Evolutionary conservation across 129 eudicot species (phyloP).

Genomic region (Centella asiatica): DNA sequence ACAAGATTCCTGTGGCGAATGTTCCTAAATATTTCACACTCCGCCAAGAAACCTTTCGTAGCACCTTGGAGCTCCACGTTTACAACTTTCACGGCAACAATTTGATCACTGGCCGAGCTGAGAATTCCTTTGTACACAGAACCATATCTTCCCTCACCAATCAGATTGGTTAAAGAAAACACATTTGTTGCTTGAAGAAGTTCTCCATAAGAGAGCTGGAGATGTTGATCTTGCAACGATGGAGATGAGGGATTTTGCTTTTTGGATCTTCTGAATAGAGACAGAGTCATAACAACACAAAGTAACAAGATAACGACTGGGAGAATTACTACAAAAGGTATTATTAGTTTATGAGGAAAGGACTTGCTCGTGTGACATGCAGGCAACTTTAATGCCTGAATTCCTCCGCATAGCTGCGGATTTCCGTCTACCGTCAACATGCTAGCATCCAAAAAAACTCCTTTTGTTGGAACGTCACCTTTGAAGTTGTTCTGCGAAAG

Average conservation of each 20-base stretch:
- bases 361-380: not conserved
- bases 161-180: constrained; percentile 1
- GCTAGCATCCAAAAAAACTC: too few species aligned
- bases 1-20: too few species aligned
- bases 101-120: not conserved
- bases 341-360: not conserved
- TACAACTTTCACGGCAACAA: constrained; percentile 15
- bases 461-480: too few species aligned
- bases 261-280: not conserved
- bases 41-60: constrained; percentile 7
- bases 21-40: constrained; percentile 12
- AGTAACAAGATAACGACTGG: not conserved
- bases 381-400: not conserved
- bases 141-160: constrained; percentile 15
- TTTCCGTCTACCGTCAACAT: too few species aligned
- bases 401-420: too few species aligned
- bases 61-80: constrained; percentile 2
- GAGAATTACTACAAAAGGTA: not conserved
- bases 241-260: not conserved
- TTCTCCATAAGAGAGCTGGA: constrained; percentile 6
- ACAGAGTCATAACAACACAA: not conserved
- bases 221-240: not conserved
- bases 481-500: too few species aligned
- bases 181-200: constrained; percentile 13
- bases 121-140: constrained; percentile 6